These are phyloP conservation scores for Aspergillus sp. DNA, from an alignment of 2,329 filamentous ascomycete species.

Conservation along the genomic window DNA sequence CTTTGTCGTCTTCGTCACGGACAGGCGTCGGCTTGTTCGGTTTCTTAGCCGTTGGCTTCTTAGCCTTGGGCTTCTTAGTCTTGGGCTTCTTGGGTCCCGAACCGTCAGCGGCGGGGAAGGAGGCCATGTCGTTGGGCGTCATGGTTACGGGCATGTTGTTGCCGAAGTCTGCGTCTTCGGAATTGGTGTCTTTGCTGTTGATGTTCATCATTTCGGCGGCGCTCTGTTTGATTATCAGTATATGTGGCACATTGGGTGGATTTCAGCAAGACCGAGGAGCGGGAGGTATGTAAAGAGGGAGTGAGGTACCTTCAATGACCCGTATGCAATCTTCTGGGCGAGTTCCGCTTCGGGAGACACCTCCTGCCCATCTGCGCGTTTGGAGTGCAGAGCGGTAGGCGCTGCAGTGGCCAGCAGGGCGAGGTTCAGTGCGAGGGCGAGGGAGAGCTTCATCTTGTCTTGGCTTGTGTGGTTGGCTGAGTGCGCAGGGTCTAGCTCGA, in stretches of 20 bases:
- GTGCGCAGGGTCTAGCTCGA: too few relatives aligned
- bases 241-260: neutral
- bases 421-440: constrained; percentile 36
- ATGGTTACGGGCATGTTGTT: constrained; percentile 1
- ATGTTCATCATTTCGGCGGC: neutral
- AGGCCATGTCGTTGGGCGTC: neutral
- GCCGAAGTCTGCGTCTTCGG: neutral
- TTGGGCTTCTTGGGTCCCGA: neutral
- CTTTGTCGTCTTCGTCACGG: neutral
- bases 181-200: neutral
- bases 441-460: constrained; percentile 26
- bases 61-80: too few relatives aligned
- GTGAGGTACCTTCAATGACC: constrained; percentile 24
- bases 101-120: neutral
- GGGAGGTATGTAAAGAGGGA: too few relatives aligned
- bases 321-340: constrained; percentile 9
- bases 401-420: constrained; percentile 35
- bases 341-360: neutral
- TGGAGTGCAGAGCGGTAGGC: constrained; percentile 24
- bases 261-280: neutral
- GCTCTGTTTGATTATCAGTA: neutral
- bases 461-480: neutral
- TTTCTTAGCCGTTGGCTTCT: too few relatives aligned
- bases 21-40: neutral
- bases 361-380: constrained; percentile 13